A percentile compares a stretch with the other conserved stretches of the same genome.
phyloP scores from a whole-genome alignment of 768 basidiomycete species.

The Porphyrellus cyaneotinctus region DNA sequence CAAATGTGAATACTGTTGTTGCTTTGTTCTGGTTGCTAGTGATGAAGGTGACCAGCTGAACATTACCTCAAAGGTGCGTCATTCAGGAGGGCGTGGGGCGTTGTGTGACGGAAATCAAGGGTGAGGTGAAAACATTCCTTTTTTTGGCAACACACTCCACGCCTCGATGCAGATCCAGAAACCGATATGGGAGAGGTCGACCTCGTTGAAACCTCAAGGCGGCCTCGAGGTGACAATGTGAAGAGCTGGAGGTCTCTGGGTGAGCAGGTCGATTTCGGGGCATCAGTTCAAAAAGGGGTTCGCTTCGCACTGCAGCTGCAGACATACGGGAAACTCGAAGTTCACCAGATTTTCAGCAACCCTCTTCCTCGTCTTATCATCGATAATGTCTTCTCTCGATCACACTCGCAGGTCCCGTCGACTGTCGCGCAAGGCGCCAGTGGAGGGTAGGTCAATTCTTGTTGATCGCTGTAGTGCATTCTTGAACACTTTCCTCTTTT shows the following conservation, averaged over 20 bases:
- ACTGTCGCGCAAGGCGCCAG: constrained; percentile 38
- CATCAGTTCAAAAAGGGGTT: constrained; percentile 30
- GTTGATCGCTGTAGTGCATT: constrained; percentile 24
- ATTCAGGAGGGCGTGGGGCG: not conserved
- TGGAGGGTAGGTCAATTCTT: constrained; percentile 26
- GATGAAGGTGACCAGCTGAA: not conserved
- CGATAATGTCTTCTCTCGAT: constrained; percentile 31
- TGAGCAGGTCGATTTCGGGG: constrained; percentile 18
- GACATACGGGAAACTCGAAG: constrained; percentile 10
- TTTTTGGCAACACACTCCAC: not conserved
- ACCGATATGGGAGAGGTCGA: constrained; percentile 25
- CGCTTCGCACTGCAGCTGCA: constrained; percentile 2
- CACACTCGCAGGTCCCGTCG: constrained; percentile 42
- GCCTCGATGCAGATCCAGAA: constrained; percentile 27
- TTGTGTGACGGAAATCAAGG: constrained; percentile 8
- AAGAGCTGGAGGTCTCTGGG: constrained; percentile 27
- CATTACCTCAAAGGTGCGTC: constrained; percentile 9
- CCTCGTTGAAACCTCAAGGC: constrained; percentile 32
- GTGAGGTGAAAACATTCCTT: constrained; percentile 13
- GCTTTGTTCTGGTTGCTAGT: constrained; percentile 10
- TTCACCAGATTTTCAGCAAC: not conserved
- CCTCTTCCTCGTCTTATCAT: constrained; percentile 1
- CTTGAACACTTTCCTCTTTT: constrained; percentile 35
- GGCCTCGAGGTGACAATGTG: constrained; percentile 39
- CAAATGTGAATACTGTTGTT: constrained; percentile 7